A percentile compares a stretch with the other conserved stretches of the same genome.
These are phyloP conservation scores for Mychonastes homosphaera DNA, from an alignment of 139 green algal genomes.

Conservation along the genomic window DNA sequence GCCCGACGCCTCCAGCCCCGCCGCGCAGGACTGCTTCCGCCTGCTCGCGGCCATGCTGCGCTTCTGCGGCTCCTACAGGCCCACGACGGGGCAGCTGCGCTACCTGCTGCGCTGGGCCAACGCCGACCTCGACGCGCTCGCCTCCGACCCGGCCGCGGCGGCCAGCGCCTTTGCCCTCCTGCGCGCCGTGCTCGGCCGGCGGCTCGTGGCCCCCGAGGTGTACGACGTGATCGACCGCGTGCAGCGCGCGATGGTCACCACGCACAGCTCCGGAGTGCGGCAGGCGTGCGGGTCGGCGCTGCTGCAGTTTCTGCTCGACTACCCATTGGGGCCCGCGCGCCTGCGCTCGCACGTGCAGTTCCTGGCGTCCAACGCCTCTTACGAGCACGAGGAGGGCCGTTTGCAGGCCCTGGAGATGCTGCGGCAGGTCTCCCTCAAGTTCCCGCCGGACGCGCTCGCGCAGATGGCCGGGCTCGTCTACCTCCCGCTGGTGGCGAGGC, in stretches of 20 bases:
- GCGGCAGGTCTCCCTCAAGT: conserved; percentile 62
- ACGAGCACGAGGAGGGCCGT: conserved; percentile 67
- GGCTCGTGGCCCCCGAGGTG: conserved; percentile 75
- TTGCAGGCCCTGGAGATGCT: conserved; percentile 63
- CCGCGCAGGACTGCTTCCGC: conserved; percentile 48
- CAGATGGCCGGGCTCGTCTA: conserved; percentile 55
- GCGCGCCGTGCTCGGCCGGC: conserved; percentile 57
- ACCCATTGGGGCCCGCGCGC: conserved; percentile 62
- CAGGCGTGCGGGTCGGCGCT: conserved; percentile 30
- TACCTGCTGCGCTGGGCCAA: conserved; percentile 70
- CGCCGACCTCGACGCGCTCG: conserved; percentile 48
- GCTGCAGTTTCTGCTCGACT: conserved; percentile 90
- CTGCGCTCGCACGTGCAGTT: conserved; percentile 67
- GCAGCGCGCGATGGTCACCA: conserved; percentile 40
- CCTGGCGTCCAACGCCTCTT: conserved; percentile 56
- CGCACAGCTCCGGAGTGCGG: not conserved
- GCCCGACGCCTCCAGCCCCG: conserved; percentile 36
- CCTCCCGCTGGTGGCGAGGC: conserved; percentile 67
- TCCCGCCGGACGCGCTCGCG: conserved; percentile 54
- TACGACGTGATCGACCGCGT: conserved; percentile 85
- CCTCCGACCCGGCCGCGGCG: conserved; percentile 7
- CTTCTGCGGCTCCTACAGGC: conserved; percentile 45
- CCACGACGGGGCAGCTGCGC: conserved; percentile 47
- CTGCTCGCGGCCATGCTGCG: conserved; percentile 57
- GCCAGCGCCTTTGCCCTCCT: conserved; percentile 54